These are phyloP conservation scores for Licmophora abbreviata DNA, from an alignment of 108 stramenopile species.

Conservation along the genomic window DNA sequence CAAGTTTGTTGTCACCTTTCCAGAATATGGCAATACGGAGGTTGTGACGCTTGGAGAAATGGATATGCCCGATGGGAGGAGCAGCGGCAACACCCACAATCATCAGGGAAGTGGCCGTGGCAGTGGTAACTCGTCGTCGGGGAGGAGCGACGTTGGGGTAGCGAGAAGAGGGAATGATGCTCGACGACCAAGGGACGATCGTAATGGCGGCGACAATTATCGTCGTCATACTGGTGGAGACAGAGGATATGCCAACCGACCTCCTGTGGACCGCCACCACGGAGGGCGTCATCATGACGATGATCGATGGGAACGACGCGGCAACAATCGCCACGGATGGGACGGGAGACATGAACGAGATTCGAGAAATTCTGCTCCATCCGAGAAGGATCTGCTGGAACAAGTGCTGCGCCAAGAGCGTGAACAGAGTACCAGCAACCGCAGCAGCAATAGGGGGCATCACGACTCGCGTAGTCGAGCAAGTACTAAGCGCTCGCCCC, in stretches of 20 bases:
- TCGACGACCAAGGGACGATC: conserved; percentile 6
- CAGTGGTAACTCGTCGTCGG: conserved; percentile 7
- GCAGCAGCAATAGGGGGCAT: conserved; percentile 36
- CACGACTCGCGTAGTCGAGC: conserved; percentile 36
- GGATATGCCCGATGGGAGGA: conserved; percentile 32
- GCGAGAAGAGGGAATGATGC: conserved; percentile 3
- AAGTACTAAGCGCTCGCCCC: background rate
- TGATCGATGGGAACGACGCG: conserved; percentile 5
- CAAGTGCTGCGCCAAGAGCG: conserved; percentile 66
- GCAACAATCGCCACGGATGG: no score
- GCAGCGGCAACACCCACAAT: conserved; percentile 6
- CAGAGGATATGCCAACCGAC: conserved; percentile 10
- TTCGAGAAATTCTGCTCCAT: background rate
- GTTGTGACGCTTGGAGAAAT: conserved; percentile 86
- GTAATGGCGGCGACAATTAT: conserved; percentile 12
- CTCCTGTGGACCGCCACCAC: conserved; percentile 2
- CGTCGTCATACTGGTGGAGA: conserved; percentile 2
- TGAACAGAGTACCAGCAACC: conserved; percentile 47
- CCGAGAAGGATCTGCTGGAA: conserved; percentile 52
- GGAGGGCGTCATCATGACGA: conserved; percentile 6
- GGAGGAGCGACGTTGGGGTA: conserved; percentile 7
- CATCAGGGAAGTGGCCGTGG: background rate
- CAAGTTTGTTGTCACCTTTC: conserved; percentile 90
- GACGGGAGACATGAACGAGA: background rate
- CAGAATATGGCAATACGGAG: conserved; percentile 93